phyloP scores from a whole-genome alignment of 2,329 filamentous ascomycete species.

The Dendrostoma leiphaemia region DNA sequence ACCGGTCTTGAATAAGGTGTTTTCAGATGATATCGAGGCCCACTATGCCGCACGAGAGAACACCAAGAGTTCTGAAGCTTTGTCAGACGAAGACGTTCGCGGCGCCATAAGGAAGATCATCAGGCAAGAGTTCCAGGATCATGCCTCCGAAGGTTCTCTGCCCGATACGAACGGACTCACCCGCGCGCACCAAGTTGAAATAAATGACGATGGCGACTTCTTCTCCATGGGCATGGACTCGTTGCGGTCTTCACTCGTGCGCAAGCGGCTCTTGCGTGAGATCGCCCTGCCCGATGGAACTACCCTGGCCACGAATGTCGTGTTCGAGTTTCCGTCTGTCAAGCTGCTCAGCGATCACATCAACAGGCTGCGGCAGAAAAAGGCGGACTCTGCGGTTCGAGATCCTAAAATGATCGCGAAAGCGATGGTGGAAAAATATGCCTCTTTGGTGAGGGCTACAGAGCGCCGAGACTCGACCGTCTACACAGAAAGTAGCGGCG shows the following conservation, averaged over 20 bases:
- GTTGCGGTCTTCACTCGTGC: slow-evolving; percentile 26
- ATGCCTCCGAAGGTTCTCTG: background rate
- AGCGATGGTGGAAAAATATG: slow-evolving; percentile 37
- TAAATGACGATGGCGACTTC: slow-evolving; percentile 23
- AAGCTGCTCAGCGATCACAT: slow-evolving; percentile 24
- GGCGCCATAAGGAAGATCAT: slow-evolving; percentile 1
- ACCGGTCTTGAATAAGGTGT: slow-evolving; percentile 46
- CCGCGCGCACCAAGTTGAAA: slow-evolving; percentile 5
- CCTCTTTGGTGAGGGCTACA: slow-evolving; percentile 27
- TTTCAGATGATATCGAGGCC: slow-evolving; percentile 44
- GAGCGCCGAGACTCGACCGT: slow-evolving; percentile 23
- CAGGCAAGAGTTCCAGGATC: background rate
- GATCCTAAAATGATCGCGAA: slow-evolving; percentile 31
- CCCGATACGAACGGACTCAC: background rate
- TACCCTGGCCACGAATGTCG: slow-evolving; percentile 22
- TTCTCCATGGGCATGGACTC: slow-evolving; percentile 29
- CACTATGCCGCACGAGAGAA: slow-evolving; percentile 32
- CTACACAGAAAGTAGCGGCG: no score
- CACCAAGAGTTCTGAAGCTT: background rate
- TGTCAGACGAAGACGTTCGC: slow-evolving; percentile 15
- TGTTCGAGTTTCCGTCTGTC: slow-evolving; percentile 30
- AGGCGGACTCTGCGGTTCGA: slow-evolving; percentile 1
- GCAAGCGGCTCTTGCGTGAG: slow-evolving; percentile 24
- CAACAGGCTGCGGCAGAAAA: slow-evolving; percentile 22
- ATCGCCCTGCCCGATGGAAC: slow-evolving; percentile 24